A percentile compares a stretch with the other conserved stretches of the same genome.
phyloP scores from a whole-genome alignment of 805 yeast species.

The Spathaspora passalidarum region DNA sequence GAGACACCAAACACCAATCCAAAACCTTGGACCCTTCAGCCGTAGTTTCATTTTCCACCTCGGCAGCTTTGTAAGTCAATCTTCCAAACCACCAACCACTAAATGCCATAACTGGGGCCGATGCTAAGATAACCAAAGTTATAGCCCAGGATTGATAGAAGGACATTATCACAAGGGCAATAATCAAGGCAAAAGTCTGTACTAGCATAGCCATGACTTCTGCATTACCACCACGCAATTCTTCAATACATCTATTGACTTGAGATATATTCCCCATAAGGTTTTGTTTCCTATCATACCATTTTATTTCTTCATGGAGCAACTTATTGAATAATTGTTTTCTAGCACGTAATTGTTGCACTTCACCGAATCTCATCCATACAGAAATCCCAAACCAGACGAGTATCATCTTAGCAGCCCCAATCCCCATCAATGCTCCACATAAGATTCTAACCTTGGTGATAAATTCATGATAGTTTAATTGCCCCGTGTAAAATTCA shows the following conservation, averaged over 20 bases:
- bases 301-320: constrained; percentile 45
- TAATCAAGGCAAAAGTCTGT: constrained; percentile 50
- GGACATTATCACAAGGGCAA: constrained; percentile 59
- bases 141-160: constrained; percentile 82
- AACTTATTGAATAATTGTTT: constrained; percentile 40
- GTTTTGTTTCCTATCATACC: constrained; percentile 61
- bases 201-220: constrained; percentile 60
- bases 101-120: constrained; percentile 63
- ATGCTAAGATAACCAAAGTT: constrained; percentile 71
- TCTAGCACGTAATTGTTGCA: constrained; percentile 60
- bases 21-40: constrained; percentile 56
- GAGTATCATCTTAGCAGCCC: constrained; percentile 27
- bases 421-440: constrained; percentile 31
- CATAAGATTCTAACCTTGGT: constrained; percentile 23
- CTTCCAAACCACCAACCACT: constrained; percentile 50
- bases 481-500: constrained; percentile 26
- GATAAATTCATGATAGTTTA: constrained; percentile 23
- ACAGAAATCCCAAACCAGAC: constrained; percentile 53
- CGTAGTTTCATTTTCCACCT: constrained; percentile 54
- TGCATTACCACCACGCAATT: constrained; percentile 62
- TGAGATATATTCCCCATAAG: constrained; percentile 65
- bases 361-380: constrained; percentile 75
- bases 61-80: constrained; percentile 47
- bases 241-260: constrained; percentile 71
- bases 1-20: constrained; percentile 67